Base-by-base conservation (phyloP, 192 early-diverging fungal species). In the Obelidium mucronatum region DNA sequence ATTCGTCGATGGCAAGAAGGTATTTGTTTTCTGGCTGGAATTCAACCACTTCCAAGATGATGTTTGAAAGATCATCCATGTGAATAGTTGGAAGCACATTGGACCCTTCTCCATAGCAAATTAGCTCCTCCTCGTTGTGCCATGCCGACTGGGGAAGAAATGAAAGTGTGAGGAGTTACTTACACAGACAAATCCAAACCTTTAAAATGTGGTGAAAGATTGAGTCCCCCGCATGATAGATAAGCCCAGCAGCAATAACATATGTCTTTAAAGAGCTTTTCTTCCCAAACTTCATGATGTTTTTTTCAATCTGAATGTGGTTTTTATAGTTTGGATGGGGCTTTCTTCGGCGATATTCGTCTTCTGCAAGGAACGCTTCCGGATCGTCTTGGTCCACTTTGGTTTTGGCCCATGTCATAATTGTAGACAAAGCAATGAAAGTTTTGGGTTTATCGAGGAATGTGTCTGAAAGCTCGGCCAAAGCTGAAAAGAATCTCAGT, bases 371-470 rank as follows among this genome's bases (percentile, higher is more conserved):
- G 35, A 80, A 80, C 2, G 83, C 82, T 22, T 90, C 89, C 2
- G 84, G 79, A 68, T 90, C 87, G 40, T 90, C 88, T 58, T 84
- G 80, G 56, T 90, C 89, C 2, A 84, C 73, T 74, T 90, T 90
- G 0, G 89, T 90, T 39, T 77, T 72, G 3, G 83, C 87, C 89
- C 89, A 90, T 19, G 89, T 90, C 84, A 90, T 84, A 55, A 90
- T 80, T 42, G 85, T 83, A 1, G 89, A 87, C 13, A 90, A 33
- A 4, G 76, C 87, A 63, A 90, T 87, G 74, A 90, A 88, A 13
- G 66, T 79, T 74, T 90, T 90, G 15, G 87, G 87, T 40, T 79
- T 80, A 37, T 86, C 84, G 4, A 72, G 44, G 67, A 87, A 90
- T 1, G 40, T 79, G 48, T 89, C 87, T 3, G 86, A 66, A 26